Base-by-base conservation (phyloP, 495 filamentous ascomycete genomes). In the Neurospora sp. region DNA sequence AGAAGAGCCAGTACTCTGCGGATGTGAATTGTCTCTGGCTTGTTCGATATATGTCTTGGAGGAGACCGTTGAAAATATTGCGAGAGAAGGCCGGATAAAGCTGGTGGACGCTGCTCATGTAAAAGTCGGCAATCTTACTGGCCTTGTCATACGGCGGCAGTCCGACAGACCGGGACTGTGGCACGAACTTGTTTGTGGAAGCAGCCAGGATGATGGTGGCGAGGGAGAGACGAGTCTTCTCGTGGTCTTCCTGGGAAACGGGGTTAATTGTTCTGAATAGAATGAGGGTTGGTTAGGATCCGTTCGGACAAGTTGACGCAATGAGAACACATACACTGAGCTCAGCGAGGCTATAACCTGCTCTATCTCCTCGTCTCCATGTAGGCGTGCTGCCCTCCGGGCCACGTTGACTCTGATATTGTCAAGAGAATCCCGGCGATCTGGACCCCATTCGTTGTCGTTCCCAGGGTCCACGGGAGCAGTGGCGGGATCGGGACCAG, bases 41-140 rank as follows among this genome's bases (percentile, higher is more conserved):
- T 73, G 89, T 85, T 71, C 82, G 81, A 79, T 97, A 97, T 8
- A 97, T 85, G 20, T 89, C 89, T 77, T 95, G 91, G 10, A 97
- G 86, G 6, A 93, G 90, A 31, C 88, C 87, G 80, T 91, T 92
- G 65, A 97, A 87, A 68, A 81, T 86, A 1, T 90, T 88, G 77
- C 94, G 93, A 8, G 90, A 85, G 72, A 97, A 93, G 53, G 92
- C 88, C 0, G 95, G 95, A 27, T 94, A 88, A 37, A 96, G 87
- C 0, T 88, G 85, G 77, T 91, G 94, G 65, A 97, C 85, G 75
- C 92, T 93, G 72, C 90, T 87, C 73, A 97, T 88, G 78, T 96
- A 98, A 76, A 93, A 88, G 73, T 95, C 90, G 61, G 96, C 84
- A 10, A 96, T 82, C 22, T 86, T 82, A 22, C 87, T 87, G 6